Evolutionary conservation across 1,139 yeast genomes (phyloP).

Genomic region (Chernovozyma aurita): DNA sequence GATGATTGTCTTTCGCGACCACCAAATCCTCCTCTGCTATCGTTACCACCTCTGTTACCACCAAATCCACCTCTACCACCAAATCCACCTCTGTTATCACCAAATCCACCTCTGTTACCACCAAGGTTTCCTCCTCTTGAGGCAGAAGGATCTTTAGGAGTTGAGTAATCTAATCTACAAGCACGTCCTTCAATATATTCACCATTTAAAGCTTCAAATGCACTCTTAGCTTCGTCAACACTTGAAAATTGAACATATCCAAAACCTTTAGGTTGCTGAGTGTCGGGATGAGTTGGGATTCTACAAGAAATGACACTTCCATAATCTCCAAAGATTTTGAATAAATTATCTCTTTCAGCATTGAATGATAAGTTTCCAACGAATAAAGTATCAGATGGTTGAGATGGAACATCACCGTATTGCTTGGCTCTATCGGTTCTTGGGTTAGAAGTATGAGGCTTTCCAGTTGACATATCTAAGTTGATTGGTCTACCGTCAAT

Average conservation of each 20-base stretch:
- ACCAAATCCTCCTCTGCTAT: constrained; percentile 36
- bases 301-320: constrained; percentile 87
- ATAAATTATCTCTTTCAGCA: constrained; percentile 74
- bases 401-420: constrained; percentile 85
- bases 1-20: constrained; percentile 48
- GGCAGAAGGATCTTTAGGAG: constrained; percentile 66
- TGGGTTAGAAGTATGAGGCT: constrained; percentile 57
- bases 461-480: constrained; percentile 85
- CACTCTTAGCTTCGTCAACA: constrained; percentile 87
- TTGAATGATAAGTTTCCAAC: constrained; percentile 93
- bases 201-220: constrained; percentile 85
- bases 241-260: constrained; percentile 91
- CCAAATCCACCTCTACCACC: constrained; percentile 33
- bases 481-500: constrained; percentile 96
- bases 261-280: constrained; percentile 98
- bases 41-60: constrained; percentile 30
- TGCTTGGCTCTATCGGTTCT: constrained; percentile 74
- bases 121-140: constrained; percentile 19
- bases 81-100: constrained; percentile 43
- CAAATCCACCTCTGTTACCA: constrained; percentile 19
- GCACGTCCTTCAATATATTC: constrained; percentile 88
- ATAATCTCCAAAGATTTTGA: constrained; percentile 64
- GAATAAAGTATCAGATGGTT: constrained; percentile 93
- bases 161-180: constrained; percentile 89
- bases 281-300: constrained; percentile 97